phyloP scores from a whole-genome alignment of 2,329 filamentous ascomycete species.

The Fusarium sp. region DNA sequence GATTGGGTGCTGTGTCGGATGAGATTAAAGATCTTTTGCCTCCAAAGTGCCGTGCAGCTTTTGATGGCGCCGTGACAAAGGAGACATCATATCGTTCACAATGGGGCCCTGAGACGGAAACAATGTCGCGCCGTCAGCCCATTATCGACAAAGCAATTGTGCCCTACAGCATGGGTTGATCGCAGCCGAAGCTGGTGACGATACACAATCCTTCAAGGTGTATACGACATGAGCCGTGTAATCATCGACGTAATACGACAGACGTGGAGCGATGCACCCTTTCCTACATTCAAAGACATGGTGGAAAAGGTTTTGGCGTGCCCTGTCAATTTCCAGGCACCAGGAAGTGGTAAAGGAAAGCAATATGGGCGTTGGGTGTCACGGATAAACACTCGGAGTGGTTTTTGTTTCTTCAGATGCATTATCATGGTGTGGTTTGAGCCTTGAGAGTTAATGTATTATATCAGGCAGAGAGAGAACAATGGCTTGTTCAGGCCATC shows the following conservation, averaged over 20 bases:
- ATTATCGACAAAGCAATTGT: slow-evolving; percentile 74
- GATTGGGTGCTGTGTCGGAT: slow-evolving; percentile 71
- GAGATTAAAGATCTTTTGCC: slow-evolving; percentile 76
- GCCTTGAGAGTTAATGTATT: slow-evolving; percentile 11
- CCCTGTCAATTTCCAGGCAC: background rate
- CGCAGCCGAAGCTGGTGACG: background rate
- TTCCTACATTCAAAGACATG: background rate
- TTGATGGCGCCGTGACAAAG: slow-evolving; percentile 72
- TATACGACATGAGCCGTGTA: background rate
- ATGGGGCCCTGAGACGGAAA: slow-evolving; percentile 77
- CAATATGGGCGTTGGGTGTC: slow-evolving; percentile 37
- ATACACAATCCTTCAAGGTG: background rate
- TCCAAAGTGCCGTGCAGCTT: slow-evolving; percentile 76
- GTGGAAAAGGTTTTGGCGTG: slow-evolving; percentile 1
- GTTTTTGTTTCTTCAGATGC: slow-evolving; percentile 6
- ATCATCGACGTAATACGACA: background rate
- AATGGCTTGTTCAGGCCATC: background rate
- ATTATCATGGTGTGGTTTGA: slow-evolving; percentile 1
- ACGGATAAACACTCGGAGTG: slow-evolving; percentile 22
- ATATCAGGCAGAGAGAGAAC: slow-evolving; percentile 1
- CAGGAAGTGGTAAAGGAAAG: slow-evolving; percentile 8
- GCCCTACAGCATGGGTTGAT: slow-evolving; percentile 61
- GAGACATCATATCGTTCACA: slow-evolving; percentile 78
- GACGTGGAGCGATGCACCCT: background rate
- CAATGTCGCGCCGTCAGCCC: slow-evolving; percentile 63